phyloP scores from a whole-genome alignment of 441 rosid species.

The Jatropha multifida region DNA sequence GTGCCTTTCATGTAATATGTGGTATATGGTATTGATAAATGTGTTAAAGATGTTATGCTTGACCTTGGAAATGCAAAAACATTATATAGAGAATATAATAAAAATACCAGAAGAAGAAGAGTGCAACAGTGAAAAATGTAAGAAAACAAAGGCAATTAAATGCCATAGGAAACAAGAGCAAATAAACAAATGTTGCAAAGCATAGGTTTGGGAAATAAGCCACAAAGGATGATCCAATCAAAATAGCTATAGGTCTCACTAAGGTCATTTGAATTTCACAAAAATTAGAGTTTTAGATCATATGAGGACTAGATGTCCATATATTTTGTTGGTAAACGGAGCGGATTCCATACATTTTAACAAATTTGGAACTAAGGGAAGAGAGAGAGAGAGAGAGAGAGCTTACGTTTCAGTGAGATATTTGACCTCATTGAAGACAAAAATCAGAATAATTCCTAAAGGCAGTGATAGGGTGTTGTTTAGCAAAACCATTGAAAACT shows the following conservation, averaged over 20 bases:
- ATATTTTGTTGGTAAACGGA: background rate
- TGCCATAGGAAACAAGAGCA: background rate
- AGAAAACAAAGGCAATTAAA: background rate
- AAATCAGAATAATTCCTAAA: conserved; percentile 71
- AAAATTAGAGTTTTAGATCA: background rate
- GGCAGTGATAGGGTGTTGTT: conserved; percentile 94
- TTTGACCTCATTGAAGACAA: conserved; percentile 80
- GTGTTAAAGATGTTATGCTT: background rate
- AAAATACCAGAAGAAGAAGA: too few relatives aligned
- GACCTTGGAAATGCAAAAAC: background rate
- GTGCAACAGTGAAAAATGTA: background rate
- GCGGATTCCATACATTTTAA: background rate
- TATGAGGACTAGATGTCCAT: background rate
- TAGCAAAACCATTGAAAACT: conserved; percentile 95
- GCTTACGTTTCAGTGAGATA: conserved; percentile 81
- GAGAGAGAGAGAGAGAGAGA: background rate
- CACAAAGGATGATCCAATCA: background rate
- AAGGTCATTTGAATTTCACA: background rate
- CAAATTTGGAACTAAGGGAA: background rate
- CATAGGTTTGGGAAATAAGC: background rate
- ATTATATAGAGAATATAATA: background rate
- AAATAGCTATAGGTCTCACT: background rate
- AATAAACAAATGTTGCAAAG: background rate
- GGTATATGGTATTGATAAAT: background rate
- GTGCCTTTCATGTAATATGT: background rate